These are phyloP conservation scores for Candolleomyces efflorescens DNA, from an alignment of 768 basidiomycete genomes.

Conservation along the genomic window DNA sequence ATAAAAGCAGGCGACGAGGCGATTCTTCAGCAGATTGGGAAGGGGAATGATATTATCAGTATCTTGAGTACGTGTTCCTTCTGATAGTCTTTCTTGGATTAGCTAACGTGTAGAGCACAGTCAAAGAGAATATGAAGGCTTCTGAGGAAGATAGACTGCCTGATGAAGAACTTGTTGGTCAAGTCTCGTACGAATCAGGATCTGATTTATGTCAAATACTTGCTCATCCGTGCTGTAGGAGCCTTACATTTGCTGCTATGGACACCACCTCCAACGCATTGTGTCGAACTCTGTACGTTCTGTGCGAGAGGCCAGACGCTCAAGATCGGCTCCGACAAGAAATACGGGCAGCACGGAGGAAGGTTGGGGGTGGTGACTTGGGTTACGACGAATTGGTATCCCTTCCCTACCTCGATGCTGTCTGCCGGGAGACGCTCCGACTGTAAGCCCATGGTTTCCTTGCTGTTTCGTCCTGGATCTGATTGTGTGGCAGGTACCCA, in stretches of 20 bases:
- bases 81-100: not conserved
- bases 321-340: constrained; percentile 37
- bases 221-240: constrained; percentile 16
- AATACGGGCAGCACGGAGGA: constrained; percentile 22
- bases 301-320: constrained; percentile 30
- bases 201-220: not conserved
- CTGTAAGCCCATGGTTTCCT: constrained; percentile 23
- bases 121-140: constrained; percentile 12
- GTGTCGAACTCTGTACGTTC: constrained; percentile 26
- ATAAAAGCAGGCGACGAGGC: constrained; percentile 30
- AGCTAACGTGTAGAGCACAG: not conserved
- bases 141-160: constrained; percentile 25
- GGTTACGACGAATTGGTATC: constrained; percentile 32
- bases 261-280: constrained; percentile 40
- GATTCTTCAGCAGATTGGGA: constrained; percentile 30
- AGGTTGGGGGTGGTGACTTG: constrained; percentile 17
- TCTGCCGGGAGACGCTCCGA: constrained; percentile 38
- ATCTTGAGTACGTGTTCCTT: constrained; percentile 33
- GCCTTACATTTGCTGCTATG: constrained; percentile 35
- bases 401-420: constrained; percentile 36
- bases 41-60: constrained; percentile 45
- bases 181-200: constrained; percentile 22
- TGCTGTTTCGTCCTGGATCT: too few relatives aligned
- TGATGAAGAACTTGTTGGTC: constrained; percentile 35
- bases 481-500: not conserved